Evolutionary conservation across 2,329 filamentous ascomycete species (phyloP).

Genomic region (Pseudonectria foliicola): DNA sequence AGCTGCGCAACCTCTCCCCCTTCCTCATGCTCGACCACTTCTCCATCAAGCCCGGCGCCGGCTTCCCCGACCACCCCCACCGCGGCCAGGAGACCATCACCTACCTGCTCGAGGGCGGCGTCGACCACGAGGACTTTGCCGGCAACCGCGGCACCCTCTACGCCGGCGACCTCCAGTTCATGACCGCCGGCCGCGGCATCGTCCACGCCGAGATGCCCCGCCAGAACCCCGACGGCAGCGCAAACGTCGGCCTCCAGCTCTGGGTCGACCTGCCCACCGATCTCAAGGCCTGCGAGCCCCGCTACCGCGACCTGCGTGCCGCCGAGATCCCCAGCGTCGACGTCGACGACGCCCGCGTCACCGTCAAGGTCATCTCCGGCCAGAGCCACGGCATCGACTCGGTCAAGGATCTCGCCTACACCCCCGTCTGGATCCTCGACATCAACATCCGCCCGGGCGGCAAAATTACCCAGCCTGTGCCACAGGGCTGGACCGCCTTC

Average conservation of each 20-base stretch:
- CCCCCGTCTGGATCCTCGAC: constrained; percentile 93
- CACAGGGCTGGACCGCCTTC: constrained; percentile 82
- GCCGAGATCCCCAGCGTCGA: constrained; percentile 71
- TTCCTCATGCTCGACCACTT: constrained; percentile 98
- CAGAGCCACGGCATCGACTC: constrained; percentile 77
- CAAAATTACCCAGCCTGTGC: constrained; percentile 65
- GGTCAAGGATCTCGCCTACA: constrained; percentile 86
- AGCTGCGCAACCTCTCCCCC: constrained; percentile 78
- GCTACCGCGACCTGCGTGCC: constrained; percentile 79
- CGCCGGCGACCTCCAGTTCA: constrained; percentile 90
- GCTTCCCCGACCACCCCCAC: constrained; percentile 83
- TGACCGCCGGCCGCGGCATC: constrained; percentile 89
- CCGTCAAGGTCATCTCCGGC: constrained; percentile 85
- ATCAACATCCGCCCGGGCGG: constrained; percentile 74
- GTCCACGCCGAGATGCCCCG: constrained; percentile 95
- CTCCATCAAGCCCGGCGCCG: constrained; percentile 67
- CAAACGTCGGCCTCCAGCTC: constrained; percentile 84
- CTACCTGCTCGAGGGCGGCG: constrained; percentile 76
- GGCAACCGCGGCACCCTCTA: constrained; percentile 79
- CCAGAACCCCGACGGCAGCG: constrained; percentile 64
- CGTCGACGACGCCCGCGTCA: constrained; percentile 64
- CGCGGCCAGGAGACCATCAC: constrained; percentile 84
- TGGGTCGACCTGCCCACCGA: constrained; percentile 86
- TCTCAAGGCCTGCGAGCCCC: constrained; percentile 82
- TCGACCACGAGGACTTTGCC: constrained; percentile 90